Percentiles rank a stretch among this genome's conserved stretches.
Evolutionary conservation across 257 asterid species (phyloP).

Genomic region (Plantago elongata): DNA sequence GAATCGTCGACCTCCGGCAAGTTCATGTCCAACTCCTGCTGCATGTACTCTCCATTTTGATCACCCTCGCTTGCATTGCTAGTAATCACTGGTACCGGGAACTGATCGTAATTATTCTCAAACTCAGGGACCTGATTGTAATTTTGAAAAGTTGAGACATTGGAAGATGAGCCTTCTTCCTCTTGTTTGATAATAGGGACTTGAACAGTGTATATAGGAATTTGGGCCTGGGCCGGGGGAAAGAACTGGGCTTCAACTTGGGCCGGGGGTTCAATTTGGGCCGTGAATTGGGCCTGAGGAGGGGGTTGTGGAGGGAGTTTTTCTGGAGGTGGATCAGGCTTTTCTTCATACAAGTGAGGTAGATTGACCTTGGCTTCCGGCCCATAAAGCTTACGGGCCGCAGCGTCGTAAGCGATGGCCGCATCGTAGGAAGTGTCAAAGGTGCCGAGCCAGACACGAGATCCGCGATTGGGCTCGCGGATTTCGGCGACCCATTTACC

Average conservation of each 20-base stretch:
- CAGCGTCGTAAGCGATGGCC: conserved; percentile 66
- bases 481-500: conserved; percentile 94
- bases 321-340: not conserved
- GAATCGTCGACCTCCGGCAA: conserved; percentile 58
- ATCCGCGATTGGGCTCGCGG: conserved; percentile 78
- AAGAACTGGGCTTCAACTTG: no score
- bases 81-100: not conserved
- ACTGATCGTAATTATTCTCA: no score
- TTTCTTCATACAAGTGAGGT: conserved; percentile 41
- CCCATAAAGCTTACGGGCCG: conserved; percentile 63
- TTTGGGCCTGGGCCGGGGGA: no score
- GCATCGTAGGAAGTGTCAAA: conserved; percentile 70
- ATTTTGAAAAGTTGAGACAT: no score
- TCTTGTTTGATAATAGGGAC: no score
- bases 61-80: not conserved
- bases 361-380: conserved; percentile 56
- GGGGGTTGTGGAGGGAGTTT: not conserved
- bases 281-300: not conserved
- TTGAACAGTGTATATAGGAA: no score
- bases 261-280: not conserved
- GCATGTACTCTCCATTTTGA: conserved; percentile 14
- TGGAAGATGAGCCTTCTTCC: not conserved
- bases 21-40: conserved; percentile 25
- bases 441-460: conserved; percentile 85
- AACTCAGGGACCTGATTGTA: no score